Percentiles rank a stretch among this genome's conserved stretches.
phyloP scores from a whole-genome alignment of 345 rosid species.

The Arabidopsis arenosa region DNA sequence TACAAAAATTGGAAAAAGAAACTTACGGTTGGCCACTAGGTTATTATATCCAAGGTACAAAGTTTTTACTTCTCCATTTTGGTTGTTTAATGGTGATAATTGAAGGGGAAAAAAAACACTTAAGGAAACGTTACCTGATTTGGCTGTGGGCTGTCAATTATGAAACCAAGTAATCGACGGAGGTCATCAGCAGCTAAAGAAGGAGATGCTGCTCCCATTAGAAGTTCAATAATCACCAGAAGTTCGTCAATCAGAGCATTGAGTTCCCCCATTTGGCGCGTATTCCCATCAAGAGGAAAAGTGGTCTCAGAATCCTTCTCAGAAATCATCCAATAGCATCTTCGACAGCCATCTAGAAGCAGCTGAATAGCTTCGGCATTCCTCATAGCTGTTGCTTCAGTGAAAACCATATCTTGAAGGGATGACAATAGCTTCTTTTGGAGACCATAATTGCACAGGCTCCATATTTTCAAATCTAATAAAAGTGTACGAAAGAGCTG shows the following conservation, averaged over 20 bases:
- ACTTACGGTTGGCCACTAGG: constrained; percentile 3
- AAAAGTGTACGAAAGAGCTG: constrained; percentile 89
- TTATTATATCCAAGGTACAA: background rate
- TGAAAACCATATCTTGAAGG: constrained; percentile 98
- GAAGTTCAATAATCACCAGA: constrained; percentile 94
- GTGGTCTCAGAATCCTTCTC: constrained; percentile 82
- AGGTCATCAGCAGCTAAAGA: constrained; percentile 80
- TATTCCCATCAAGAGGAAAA: constrained; percentile 61
- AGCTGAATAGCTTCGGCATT: constrained; percentile 97
- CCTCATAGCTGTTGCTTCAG: constrained; percentile 91
- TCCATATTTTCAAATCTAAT: constrained; percentile 93
- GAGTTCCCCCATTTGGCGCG: constrained; percentile 88
- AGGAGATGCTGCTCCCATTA: constrained; percentile 86
- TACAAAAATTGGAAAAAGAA: background rate
- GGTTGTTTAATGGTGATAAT: constrained; percentile 48
- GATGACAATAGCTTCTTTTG: constrained; percentile 97
- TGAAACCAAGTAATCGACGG: constrained; percentile 85
- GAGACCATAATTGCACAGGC: constrained; percentile 94
- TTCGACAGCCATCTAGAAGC: constrained; percentile 99
- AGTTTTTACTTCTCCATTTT: constrained; percentile 55
- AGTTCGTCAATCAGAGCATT: constrained; percentile 99
- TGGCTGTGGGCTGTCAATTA: constrained; percentile 96
- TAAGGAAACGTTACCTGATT: constrained; percentile 71
- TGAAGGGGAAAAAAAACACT: background rate
- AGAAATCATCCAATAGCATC: constrained; percentile 89